Evolutionary conservation across 257 asterid genomes (phyloP), one percentile per base, ranked within the genome.

Genomic region (Cynanchum wilfordii): DNA sequence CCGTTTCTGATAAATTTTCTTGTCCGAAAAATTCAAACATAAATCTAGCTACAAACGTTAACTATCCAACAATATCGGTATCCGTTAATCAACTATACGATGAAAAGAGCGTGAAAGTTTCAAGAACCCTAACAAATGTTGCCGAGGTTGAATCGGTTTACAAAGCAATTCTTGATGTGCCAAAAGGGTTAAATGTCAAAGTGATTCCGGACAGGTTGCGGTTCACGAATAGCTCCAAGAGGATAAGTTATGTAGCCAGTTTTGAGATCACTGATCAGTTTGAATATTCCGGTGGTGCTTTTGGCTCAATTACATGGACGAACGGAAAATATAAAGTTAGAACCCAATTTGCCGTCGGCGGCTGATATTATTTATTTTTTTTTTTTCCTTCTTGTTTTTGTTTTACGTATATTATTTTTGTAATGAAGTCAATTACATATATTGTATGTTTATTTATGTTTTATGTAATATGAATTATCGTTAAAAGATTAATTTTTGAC

Each of bases 271-370:
- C 54, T 2, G 6, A 38, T 38, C 3, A 38, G 7, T 33, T 81
- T 17, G 9, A 75, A 0, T 42, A 71, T 30, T 73, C 72, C 10
- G 87, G 57, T 57, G 59, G 79, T 77, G 27, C 79, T 70, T 87
- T 90, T 57, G 97, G 98, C 12, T 86, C 93, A 19, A 78, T 92
- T 80, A 85, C 95, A 30, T 92, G 98, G 98, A 81, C 84, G 54
- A 78, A 66, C 30, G 88, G 80, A 9, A 90, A 86, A 74, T 75
- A 84, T 45, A 79, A 72, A 64, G 95, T 90, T 44, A 84, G 88
- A 67, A 90, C 89, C 73, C 96, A 97, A n/a, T 85, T 84, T 58
- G 90, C 42, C 42, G 2, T 30, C 2, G 42, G 42, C 5, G 42
- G 42, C 42, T 38, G 7, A 38, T 38, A 38, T 38, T 30, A 30